Evolutionary conservation across 1,284 basidiomycete genomes (phyloP).

Genomic region (Tilletia walkeri): DNA sequence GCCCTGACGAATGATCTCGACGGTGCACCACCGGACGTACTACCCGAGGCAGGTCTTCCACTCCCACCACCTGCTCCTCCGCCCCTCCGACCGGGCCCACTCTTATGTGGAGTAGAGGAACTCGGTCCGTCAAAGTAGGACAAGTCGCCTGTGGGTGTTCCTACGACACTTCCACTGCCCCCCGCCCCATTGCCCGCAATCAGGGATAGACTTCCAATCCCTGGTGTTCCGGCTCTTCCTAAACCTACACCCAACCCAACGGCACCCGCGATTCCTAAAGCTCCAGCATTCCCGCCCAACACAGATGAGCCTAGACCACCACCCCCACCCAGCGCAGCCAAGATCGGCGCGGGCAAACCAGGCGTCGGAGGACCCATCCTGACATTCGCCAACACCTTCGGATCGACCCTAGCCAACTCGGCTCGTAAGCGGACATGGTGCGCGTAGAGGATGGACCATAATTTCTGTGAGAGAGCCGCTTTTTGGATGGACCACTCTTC

Average conservation of each 20-base stretch:
- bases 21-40: background rate
- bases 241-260: background rate
- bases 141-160: too few species aligned
- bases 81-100: too few species aligned
- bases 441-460: conserved; percentile 44
- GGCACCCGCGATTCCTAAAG: too few species aligned
- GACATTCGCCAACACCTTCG: conserved; percentile 43
- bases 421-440: conserved; percentile 41
- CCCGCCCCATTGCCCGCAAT: too few species aligned
- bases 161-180: too few species aligned
- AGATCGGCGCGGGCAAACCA: background rate
- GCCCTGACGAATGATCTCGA: background rate
- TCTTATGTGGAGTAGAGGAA: too few species aligned
- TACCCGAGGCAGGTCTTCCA: background rate
- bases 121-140: too few species aligned
- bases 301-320: too few species aligned
- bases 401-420: conserved; percentile 43
- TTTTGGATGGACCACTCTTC: conserved; percentile 51
- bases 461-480: conserved; percentile 33
- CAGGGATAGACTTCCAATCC: too few species aligned
- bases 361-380: conserved; percentile 28
- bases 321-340: background rate
- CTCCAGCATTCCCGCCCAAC: background rate
- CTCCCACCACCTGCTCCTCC: background rate
- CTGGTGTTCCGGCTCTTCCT: background rate